phyloP scores from a whole-genome alignment of 2,329 filamentous ascomycete genomes.

The Fusarium mangiferae region DNA sequence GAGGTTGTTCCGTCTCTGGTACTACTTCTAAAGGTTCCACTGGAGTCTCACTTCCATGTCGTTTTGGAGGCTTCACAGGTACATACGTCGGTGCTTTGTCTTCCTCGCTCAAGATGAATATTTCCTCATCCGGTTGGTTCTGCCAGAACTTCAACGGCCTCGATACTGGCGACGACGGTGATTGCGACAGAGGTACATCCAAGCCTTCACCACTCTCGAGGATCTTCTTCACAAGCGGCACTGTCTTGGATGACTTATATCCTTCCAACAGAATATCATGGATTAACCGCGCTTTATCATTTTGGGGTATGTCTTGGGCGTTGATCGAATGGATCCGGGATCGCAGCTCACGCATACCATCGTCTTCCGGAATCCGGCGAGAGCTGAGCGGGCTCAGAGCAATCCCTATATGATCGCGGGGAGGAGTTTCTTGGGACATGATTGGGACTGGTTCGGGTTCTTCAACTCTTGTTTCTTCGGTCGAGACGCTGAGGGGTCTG shows the following conservation, averaged over 20 bases:
- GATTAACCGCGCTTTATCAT: constrained; percentile 77
- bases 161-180: constrained; percentile 53
- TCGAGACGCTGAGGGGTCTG: constrained; percentile 49
- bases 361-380: constrained; percentile 73
- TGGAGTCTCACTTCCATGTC: constrained; percentile 57
- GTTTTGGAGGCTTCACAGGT: constrained; percentile 59
- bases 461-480: constrained; percentile 50
- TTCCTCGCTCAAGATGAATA: constrained; percentile 64
- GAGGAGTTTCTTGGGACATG: constrained; percentile 35
- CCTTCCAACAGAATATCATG: constrained; percentile 77
- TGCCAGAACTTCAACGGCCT: constrained; percentile 70
- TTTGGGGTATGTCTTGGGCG: constrained; percentile 63
- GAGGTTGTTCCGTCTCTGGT: constrained; percentile 49
- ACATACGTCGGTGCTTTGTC: constrained; percentile 77
- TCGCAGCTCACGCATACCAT: constrained; percentile 78
- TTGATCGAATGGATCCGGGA: constrained; percentile 76
- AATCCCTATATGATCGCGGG: constrained; percentile 50
- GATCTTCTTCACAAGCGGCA: constrained; percentile 26
- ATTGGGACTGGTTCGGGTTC: constrained; percentile 36
- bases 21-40: constrained; percentile 30
- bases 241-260: constrained; percentile 59
- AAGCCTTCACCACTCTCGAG: constrained; percentile 27
- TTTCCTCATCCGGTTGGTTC: constrained; percentile 56
- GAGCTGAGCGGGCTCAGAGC: constrained; percentile 45
- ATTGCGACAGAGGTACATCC: constrained; percentile 52